Base-by-base conservation (phyloP, 169 alveolate species). In the Plasmodium gonderi region DNA sequence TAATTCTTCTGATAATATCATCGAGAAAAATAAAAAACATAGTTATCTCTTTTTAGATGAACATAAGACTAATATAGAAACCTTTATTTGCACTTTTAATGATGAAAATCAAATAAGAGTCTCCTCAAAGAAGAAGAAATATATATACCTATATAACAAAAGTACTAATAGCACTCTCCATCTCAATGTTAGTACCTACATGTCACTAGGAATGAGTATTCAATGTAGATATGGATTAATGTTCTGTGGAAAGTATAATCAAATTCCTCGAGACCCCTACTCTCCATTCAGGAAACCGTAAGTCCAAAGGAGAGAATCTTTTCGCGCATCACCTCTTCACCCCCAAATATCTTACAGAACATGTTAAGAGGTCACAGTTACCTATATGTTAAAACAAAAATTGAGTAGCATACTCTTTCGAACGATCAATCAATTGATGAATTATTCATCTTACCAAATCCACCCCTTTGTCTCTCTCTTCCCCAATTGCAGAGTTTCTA, bases 401-500 rank as follows among this genome's bases (percentile, higher is more conserved):
- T 29, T 6, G 1, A 67, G 31, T 7, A 3, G n/a, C n/a, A n/a
- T n/a, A n/a, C n/a, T n/a, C n/a, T n/a, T n/a, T n/a, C n/a, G n/a
- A n/a, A n/a, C n/a, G n/a, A n/a, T n/a, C n/a, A n/a, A n/a, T n/a
- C n/a, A n/a, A n/a, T n/a, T n/a, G n/a, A n/a, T n/a, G n/a, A n/a
- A n/a, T n/a, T n/a, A n/a, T n/a, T n/a, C n/a, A n/a, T n/a, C n/a
- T n/a, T n/a, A n/a, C n/a, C n/a, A n/a, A n/a, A n/a, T n/a, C n/a
- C n/a, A n/a, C n/a, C n/a, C n/a, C n/a, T n/a, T n/a, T n/a, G n/a
- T n/a, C n/a, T n/a, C n/a, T n/a, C n/a, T n/a, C n/a, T n/a, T n/a
- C n/a, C 78, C 89, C 38, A 45, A 36, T 23, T 44, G 49, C 69
- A 75, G 97, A 45, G 95, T 95, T n/a, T 94, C 97, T n/a, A 92